Base-by-base conservation (phyloP, 164 flowering plant genomes). In the Nymphaea colorata region DNA sequence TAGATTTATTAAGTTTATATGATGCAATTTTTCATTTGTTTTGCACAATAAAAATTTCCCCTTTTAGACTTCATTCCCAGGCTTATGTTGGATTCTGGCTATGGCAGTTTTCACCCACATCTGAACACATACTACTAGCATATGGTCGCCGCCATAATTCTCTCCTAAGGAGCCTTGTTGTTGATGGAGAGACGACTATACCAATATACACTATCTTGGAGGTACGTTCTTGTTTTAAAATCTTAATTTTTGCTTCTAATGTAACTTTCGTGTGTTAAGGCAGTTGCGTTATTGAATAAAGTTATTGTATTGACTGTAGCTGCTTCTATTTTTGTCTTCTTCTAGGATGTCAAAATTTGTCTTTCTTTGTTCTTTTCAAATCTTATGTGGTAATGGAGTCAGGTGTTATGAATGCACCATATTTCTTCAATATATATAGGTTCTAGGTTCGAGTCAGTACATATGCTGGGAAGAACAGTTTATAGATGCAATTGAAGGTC, bases 121-220 rank as follows among this genome's bases (percentile, higher is more conserved):
- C 98, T 16, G 95, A 93, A 74, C 95, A 93, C 79, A 67, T 93
- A 71, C 75, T 93, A 61, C 84, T 93, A 74, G 96, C 98, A 4
- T 93, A 93, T 78, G 98, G 98, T 16, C 88, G 98, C 42, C 93
- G 97, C 12, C 98, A 93, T 77, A 78, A 80, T 77, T 91, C 98
- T 41, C 98, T 93, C 73, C 96, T 91, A 63, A 91, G 91, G 74
- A 89, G 96, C 71, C 72, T 93, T 66, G 87, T 91, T 62, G 85
- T 89, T 77, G 88, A 89, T 80, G 93, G 96, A 69, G 93, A 88
- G 71, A 79, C 86, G 47, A 83, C 93, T 43, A 68, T 84, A 53
- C 90, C 93, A 47, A 79, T 89, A 60, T 93, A 87, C 82, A 91
- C 98, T 15, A 84, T 89, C 76, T 77, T 93, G 77, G 98, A 93